Evolutionary conservation across 192 early-diverging fungal species (phyloP).

Genomic region (Backusella westeae): DNA sequence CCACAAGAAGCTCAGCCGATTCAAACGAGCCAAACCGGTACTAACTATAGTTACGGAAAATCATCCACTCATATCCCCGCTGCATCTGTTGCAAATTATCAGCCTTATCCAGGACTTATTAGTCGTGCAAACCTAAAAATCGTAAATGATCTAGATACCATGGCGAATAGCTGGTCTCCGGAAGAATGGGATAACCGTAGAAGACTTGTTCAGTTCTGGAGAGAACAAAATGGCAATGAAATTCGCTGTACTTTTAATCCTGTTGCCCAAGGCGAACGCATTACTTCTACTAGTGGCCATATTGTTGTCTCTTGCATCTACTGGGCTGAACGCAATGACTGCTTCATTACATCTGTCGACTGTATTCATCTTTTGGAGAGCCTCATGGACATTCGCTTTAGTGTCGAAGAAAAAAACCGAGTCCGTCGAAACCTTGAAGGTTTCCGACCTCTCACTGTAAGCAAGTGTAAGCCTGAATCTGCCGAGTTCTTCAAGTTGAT

Average conservation of each 20-base stretch:
- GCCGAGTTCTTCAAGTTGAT: slow-evolving; percentile 74
- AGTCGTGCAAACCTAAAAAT: slow-evolving; percentile 69
- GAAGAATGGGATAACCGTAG: slow-evolving; percentile 64
- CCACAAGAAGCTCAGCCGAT: background rate
- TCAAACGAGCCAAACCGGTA: background rate
- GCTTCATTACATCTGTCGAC: slow-evolving; percentile 76
- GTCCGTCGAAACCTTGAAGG: slow-evolving; percentile 83
- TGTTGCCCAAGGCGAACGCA: slow-evolving; percentile 52
- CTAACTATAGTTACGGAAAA: background rate
- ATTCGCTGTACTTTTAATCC: slow-evolving; percentile 68
- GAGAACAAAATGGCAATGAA: slow-evolving; percentile 60
- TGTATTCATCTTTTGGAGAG: slow-evolving; percentile 71
- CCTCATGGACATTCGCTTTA: slow-evolving; percentile 70
- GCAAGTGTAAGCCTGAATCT: slow-evolving; percentile 70
- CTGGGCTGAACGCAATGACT: slow-evolving; percentile 69
- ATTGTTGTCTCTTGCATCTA: slow-evolving; percentile 78
- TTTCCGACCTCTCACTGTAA: slow-evolving; percentile 72
- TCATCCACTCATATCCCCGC: slow-evolving; percentile 1
- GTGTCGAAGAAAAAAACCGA: slow-evolving; percentile 80
- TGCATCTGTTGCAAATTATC: slow-evolving; percentile 35
- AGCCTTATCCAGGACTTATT: slow-evolving; percentile 59
- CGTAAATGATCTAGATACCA: slow-evolving; percentile 61
- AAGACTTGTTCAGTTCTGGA: slow-evolving; percentile 74
- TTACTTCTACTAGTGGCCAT: background rate
- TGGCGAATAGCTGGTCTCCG: slow-evolving; percentile 62